Evolutionary conservation across 768 basidiomycete species (phyloP).

Genomic region (Russula virescens): DNA sequence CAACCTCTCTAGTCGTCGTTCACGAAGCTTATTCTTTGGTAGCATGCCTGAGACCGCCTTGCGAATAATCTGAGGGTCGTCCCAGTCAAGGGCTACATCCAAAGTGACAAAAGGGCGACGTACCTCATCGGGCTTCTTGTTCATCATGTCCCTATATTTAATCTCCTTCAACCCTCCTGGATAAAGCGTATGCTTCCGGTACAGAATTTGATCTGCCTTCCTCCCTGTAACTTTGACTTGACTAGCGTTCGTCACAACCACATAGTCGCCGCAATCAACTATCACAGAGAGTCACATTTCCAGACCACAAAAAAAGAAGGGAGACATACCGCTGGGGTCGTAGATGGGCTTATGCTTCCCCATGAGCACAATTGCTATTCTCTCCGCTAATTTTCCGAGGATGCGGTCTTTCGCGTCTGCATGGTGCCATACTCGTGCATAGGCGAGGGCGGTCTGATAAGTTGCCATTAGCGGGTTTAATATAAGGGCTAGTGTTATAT

Average conservation of each 20-base stretch:
- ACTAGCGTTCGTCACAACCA: constrained; percentile 87
- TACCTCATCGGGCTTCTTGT: constrained; percentile 84
- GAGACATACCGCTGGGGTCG: constrained; percentile 71
- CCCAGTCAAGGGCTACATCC: background rate
- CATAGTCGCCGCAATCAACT: constrained; percentile 99
- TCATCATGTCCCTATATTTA: constrained; percentile 78
- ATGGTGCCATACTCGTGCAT: constrained; percentile 94
- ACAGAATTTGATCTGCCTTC: constrained; percentile 83
- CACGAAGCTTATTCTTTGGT: constrained; percentile 94
- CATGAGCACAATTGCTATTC: constrained; percentile 95
- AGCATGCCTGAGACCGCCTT: constrained; percentile 98
- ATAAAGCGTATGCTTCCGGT: constrained; percentile 86
- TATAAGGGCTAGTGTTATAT: background rate
- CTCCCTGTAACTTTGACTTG: constrained; percentile 82
- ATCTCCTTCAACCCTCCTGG: constrained; percentile 93
- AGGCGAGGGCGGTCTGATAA: constrained; percentile 84
- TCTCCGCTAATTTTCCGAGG: constrained; percentile 90
- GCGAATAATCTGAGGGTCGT: constrained; percentile 69
- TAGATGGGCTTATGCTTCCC: constrained; percentile 99
- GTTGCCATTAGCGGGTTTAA: background rate
- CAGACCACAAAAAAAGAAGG: background rate
- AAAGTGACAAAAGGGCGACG: constrained; percentile 27
- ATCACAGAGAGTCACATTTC: background rate
- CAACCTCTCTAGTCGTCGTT: constrained; percentile 79
- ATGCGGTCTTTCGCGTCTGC: constrained; percentile 86